Base-by-base conservation (phyloP, 371 early-diverging fungal genomes). In the Lichtheimia ramosa region DNA sequence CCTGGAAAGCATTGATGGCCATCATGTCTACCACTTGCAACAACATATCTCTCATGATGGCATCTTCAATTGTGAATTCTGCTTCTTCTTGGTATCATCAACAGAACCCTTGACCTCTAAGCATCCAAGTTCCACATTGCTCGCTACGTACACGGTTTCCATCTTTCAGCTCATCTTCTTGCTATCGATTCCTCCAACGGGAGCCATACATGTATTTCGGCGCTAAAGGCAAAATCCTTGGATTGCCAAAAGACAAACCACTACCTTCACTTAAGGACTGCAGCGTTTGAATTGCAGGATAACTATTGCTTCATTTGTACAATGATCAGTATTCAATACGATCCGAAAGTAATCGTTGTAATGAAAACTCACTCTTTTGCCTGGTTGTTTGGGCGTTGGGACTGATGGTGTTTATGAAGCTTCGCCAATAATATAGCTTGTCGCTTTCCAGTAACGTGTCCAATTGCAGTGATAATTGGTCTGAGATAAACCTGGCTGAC, bases 41-140 rank as follows among this genome's bases (percentile, higher is more conserved):
- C 23, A 61, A 20, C 64, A 64, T 64, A 24, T 59, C 64, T 14
- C 55, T 54, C 50, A 59, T 24, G 15, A 55, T 51, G 64, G 51
- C 51, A 64, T 21, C 56, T 64, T 59, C 5, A 59, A 21, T 41
- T 20, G 24, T 5, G 51, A 25, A 15, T 64, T 59, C 13, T 42
- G 28, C 13, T n/a, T 16, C 20, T 39, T 52, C 40, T 59, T 64
- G 5, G 64, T 59, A 8, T 23, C 5, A 39, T 59, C 55, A 5
- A 15, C 15, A 14, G 1, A n/a, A 0, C 20, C 40, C 6, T 51
- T 52, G 24, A 64, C 59, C 42, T 64, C 56, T 13, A 59, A 27
- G 21, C 59, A 59, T 0, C 64, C 59, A 16, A 64, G 56, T n/a
- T 59, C 64, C 8, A 43, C 13, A 27, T 54, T 25, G 54, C 55